Percentiles rank a stretch among this genome's conserved stretches.
These are phyloP conservation scores for Arctium minus DNA, from an alignment of 129 eudicot species.

Conservation along the genomic window DNA sequence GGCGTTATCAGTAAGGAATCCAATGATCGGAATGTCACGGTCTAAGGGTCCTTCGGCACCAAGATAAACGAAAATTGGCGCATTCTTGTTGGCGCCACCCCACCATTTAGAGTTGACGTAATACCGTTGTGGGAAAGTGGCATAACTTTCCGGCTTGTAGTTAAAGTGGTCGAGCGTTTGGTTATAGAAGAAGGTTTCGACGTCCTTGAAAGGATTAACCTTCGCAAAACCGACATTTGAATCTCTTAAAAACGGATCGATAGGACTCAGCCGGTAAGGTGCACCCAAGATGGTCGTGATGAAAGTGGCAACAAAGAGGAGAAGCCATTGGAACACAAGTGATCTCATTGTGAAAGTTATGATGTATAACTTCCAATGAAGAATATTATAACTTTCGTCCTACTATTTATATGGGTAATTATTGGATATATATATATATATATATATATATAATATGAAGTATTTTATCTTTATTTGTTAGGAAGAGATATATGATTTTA, in stretches of 20 bases:
- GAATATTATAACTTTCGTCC: background rate
- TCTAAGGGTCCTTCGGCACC: conserved; percentile 60
- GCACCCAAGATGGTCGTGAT: conserved; percentile 7
- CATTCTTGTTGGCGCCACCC: conserved; percentile 48
- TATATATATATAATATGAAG: no score
- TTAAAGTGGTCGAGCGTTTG: conserved; percentile 84
- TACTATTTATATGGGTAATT: conserved; percentile 21
- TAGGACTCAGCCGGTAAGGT: conserved; percentile 20
- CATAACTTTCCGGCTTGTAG: conserved; percentile 55
- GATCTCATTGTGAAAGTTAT: conserved; percentile 2
- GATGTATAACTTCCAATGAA: background rate
- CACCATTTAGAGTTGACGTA: conserved; percentile 55
- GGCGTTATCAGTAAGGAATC: conserved; percentile 46
- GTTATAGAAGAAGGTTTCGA: conserved; percentile 26
- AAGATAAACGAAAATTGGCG: conserved; percentile 60
- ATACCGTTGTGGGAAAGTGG: conserved; percentile 64
- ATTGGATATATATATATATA: background rate
- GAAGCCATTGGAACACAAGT: conserved; percentile 9
- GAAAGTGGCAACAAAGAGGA: conserved; percentile 13
- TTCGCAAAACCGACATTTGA: background rate
- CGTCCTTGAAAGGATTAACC: background rate
- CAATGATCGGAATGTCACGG: conserved; percentile 12
- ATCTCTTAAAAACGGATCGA: background rate
- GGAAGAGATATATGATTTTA: background rate
- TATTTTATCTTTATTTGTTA: background rate